phyloP scores from a whole-genome alignment of 768 basidiomycete genomes.

The Coprinopsis marcescibilis region DNA sequence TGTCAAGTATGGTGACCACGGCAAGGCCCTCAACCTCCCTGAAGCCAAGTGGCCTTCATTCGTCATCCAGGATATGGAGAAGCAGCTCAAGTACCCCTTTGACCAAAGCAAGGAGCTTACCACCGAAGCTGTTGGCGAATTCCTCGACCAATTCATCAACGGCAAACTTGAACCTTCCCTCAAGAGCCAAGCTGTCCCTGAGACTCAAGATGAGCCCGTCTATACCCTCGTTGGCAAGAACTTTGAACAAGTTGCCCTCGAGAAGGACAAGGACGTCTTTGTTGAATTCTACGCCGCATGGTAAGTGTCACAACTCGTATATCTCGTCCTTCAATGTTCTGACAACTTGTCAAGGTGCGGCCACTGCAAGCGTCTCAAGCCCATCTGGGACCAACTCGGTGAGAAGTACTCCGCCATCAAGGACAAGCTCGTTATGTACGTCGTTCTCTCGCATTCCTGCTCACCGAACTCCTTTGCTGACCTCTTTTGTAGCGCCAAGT shows the following conservation, averaged over 20 bases:
- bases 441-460: neutral
- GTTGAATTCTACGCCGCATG: conserved; percentile 97
- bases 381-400: conserved; percentile 87
- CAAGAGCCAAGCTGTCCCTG: conserved; percentile 88
- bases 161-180: conserved; percentile 77
- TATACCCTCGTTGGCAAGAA: conserved; percentile 81
- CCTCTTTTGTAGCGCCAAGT: conserved; percentile 64
- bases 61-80: conserved; percentile 80
- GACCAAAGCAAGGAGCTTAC: conserved; percentile 64
- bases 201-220: conserved; percentile 76
- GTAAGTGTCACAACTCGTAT: no score
- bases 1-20: conserved; percentile 91
- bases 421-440: conserved; percentile 75
- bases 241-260: conserved; percentile 82
- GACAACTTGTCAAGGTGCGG: no score
- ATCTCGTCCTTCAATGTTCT: no score
- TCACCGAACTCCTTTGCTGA: conserved; percentile 11
- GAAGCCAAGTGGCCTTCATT: conserved; percentile 91
- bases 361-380: conserved; percentile 96
- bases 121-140: conserved; percentile 47
- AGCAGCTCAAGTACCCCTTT: conserved; percentile 86
- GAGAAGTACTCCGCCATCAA: conserved; percentile 75
- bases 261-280: conserved; percentile 91
- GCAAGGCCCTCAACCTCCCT: conserved; percentile 82
- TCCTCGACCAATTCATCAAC: conserved; percentile 59